Base-by-base conservation (phyloP, 2,329 filamentous ascomycete species). In the Trichoderma sp. region DNA sequence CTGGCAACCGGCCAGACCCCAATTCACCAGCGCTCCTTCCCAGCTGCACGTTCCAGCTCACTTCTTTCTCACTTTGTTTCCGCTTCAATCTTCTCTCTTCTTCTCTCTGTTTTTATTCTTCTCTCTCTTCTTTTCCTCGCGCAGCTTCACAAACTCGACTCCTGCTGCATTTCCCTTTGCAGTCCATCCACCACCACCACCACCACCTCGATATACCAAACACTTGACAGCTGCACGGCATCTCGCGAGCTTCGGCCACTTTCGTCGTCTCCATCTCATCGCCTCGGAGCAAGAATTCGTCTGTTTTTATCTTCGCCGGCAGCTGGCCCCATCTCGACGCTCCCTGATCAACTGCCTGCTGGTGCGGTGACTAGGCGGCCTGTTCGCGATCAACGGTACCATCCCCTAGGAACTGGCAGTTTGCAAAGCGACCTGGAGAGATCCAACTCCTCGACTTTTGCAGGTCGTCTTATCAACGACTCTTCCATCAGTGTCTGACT, bases 11-110 rank as follows among this genome's bases (percentile, higher is more conserved):
- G 44, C 7, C 64, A 34, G 51, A 9, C 55, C 63, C 39, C 14
- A 44, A 59, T 65, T 59, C 54, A 57, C 55, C 48, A 39, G 45
- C 63, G 45, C 19, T 50, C 57, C 39, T 56, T 55, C 63, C 43
- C 44, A 48, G 45, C 34, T 6, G 17, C 43, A 14, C 44, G 7
- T 57, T 43, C 19, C 52, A 3, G 14, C 24, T 47, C 47, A 51
- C 28, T 10, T 28, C 14, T 3, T 60, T 6, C 21, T 48, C 47
- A 50, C 39, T 15, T 47, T 55, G 5, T 24, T 19, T 28, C 47
- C 21, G 15, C n/a, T 34, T 26, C 14, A 26, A 10, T 41, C 52
- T 15, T 44, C 5, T 26, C 39, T 39, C 14, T 28, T 60, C 17
- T 7, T 44, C 3, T 19, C 14, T 26, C 55, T 3, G 34, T 12